phyloP scores from a whole-genome alignment of 306 rosid species.

The Medicago lupulina region DNA sequence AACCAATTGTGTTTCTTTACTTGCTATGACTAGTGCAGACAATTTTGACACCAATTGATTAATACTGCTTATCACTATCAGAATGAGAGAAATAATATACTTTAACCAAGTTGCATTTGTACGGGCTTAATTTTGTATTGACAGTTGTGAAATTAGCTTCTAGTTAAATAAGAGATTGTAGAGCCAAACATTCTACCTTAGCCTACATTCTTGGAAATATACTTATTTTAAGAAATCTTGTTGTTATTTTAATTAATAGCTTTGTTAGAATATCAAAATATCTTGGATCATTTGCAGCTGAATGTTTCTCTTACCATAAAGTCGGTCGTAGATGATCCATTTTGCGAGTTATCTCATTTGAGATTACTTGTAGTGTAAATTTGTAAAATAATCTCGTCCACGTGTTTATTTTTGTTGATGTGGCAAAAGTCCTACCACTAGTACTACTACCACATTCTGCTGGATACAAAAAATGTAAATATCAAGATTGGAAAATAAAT shows the following conservation, averaged over 20 bases:
- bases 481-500: too few species aligned
- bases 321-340: not conserved
- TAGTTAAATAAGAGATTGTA: not conserved
- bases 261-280: not conserved
- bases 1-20: not conserved
- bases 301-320: not conserved
- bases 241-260: not conserved
- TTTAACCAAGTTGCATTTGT: slow-evolving; percentile 7
- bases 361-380: not conserved
- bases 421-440: too few species aligned
- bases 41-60: not conserved
- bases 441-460: too few species aligned
- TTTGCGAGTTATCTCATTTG: too few species aligned
- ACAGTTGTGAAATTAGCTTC: not conserved
- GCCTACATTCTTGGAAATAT: not conserved
- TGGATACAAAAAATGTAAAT: too few species aligned
- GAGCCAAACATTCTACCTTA: not conserved
- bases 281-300: not conserved
- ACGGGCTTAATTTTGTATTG: not conserved
- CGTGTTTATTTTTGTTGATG: not conserved
- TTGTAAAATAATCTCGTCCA: not conserved
- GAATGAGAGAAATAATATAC: not conserved
- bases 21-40: not conserved
- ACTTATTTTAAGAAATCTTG: not conserved
- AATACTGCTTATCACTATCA: not conserved